Percentiles rank a stretch among this genome's conserved stretches.
Evolutionary conservation across 345 rosid species (phyloP).

Genomic region (Raphanus sativus): DNA sequence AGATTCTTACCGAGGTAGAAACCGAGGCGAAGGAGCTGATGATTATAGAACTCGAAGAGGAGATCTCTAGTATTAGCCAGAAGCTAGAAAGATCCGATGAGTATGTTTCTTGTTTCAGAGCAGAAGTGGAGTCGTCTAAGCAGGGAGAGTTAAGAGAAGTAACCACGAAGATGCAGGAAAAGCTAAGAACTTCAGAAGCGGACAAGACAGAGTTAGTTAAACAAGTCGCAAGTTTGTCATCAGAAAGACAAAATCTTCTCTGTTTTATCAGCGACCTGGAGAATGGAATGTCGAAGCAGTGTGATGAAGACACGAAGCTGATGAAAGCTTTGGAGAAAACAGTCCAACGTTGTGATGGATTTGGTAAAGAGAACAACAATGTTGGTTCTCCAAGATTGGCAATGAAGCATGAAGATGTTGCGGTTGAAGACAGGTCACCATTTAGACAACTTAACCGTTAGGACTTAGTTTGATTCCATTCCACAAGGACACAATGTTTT

Average conservation of each 20-base stretch:
- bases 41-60: conserved; percentile 63
- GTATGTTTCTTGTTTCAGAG: conserved; percentile 43
- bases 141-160: conserved; percentile 49
- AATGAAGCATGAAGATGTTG: conserved; percentile 41
- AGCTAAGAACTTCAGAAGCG: conserved; percentile 50
- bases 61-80: conserved; percentile 43
- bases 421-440: conserved; percentile 65
- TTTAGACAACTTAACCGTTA: conserved; percentile 69
- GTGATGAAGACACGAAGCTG: conserved; percentile 56
- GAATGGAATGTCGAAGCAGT: conserved; percentile 52
- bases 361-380: conserved; percentile 50
- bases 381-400: conserved; percentile 41
- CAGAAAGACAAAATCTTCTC: conserved; percentile 47
- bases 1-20: conserved; percentile 59
- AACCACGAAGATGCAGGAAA: conserved; percentile 40
- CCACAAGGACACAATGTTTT: conserved; percentile 25
- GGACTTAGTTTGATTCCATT: conserved; percentile 12
- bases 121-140: conserved; percentile 49
- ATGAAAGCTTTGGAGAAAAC: conserved; percentile 43
- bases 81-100: conserved; percentile 48
- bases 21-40: conserved; percentile 64
- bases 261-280: conserved; percentile 43
- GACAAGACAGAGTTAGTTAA: conserved; percentile 50
- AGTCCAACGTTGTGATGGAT: conserved; percentile 30
- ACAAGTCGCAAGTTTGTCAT: conserved; percentile 46